Base-by-base conservation (phyloP, 1,284 basidiomycete genomes). In the Violaceomyces palustris region DNA sequence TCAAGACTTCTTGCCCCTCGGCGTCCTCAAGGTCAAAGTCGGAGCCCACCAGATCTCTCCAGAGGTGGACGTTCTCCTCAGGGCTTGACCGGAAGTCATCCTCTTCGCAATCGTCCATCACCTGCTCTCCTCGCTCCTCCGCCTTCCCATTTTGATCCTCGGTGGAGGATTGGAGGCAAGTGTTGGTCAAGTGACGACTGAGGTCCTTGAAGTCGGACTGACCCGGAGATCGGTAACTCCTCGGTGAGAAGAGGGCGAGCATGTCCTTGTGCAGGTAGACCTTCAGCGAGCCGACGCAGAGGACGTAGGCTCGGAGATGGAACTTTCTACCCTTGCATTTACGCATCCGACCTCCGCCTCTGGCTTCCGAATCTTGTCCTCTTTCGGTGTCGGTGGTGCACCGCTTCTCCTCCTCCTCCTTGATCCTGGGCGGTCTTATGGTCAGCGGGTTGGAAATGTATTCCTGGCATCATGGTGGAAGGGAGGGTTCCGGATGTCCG, bases 151-250 rank as follows among this genome's bases (percentile, higher is more conserved):
- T 35, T 9, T 50, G 42, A 15, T 45, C 36, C 11, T 45, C 79
- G n/a, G n/a, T n/a, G n/a, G n/a, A n/a, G n/a, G n/a, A n/a, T 74
- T 96, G 93, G n/a, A 96, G 77, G 32, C 88, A 92, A 0, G 94
- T 96, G 69, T 99, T 99, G 28, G 93, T 98, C 15, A 99, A 78
- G 74, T 99, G 94, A 0, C 86, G 81, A 2, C 78, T 66, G 6
- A 97, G 79, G 69, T 90, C 83, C 14, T 23, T 64, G 57, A 15
- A 62, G 50, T 40, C 45, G 1, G 63, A 70, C 28, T 62, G 42
- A 1, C 48, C 54, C 1, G 48, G 53, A 1, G 45, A 38, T 10
- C 30, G 23, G 33, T 72, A 73, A 1, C 58, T 36, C 7, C 53
- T 17, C 0, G 65, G 58, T 10, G 70, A 85, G 73, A 96, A 94